Evolutionary conservation across 768 basidiomycete genomes (phyloP), one percentile per base, ranked within the genome.

Genomic region (Lentinus brumalis): DNA sequence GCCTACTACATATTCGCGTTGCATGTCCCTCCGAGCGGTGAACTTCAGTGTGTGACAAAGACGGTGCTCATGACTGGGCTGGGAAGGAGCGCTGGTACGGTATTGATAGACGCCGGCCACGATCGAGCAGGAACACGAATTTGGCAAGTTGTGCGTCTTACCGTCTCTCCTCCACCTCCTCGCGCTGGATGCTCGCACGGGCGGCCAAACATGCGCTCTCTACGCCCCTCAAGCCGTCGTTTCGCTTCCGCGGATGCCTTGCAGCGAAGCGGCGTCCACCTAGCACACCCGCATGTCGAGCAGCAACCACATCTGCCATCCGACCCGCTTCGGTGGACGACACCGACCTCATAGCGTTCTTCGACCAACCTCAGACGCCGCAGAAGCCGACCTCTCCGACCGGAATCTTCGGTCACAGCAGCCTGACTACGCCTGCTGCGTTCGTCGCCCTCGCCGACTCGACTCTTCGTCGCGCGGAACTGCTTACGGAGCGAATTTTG

Each of bases 381-480:
- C 73, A 74, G 40, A 73, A 73, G 44, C 66, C 75, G 4, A 75
- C 83, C 30, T 75, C 81, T 6, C 74, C 81, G 2, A 89, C 91
- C 2, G 97, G 97, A 26, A 83, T 98, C 39, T 98, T 99, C 73
- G 85, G 86, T 15, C 92, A 97, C 65, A 81, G 85, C 0, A 78
- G 83, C 16, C 81, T 99, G 39, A 85, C 82, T 4, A 76, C 85
- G 30, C 93, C 96, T 0, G 70, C 79, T 1, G 84, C 86, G 26
- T 86, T 98, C 50, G 79, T 84, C 53, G 78, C 83, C 1, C 81
- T 98, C 26, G 87, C 94, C 29, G 81, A 89, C 55, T 85, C 91
- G 30, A 96, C 96, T 16, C 80, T 95, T 30, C 74, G 85, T 15
- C 89, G 93, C 46, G 95, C 94, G 6, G 84, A 87, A 63, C 75